Base-by-base conservation (phyloP, 2,329 filamentous ascomycete species). In the Scedosporium boydii region DNA sequence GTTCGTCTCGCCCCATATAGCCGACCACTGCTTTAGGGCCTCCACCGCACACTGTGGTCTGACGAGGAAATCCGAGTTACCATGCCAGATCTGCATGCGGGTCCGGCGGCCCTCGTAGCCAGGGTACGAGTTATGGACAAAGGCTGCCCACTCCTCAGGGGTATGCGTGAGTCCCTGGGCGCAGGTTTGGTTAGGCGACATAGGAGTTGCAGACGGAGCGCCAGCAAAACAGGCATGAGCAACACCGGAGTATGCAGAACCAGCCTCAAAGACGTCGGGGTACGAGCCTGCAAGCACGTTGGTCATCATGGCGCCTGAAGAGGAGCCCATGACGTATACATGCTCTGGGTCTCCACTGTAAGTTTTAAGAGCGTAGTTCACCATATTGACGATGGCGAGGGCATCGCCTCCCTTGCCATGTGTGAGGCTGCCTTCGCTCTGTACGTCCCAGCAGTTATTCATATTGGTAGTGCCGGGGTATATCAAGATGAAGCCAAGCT, bases 401-500 rank as follows among this genome's bases (percentile, higher is more conserved):
- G 77, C 81, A 69, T 86, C 80, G 3, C 82, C 81, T 18, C 83
- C 83, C 5, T 81, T 82, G 62, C 81, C 76, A 66, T 84, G 83
- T 3, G 77, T 80, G 2, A 87, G 75, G 0, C 82, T 76, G 38
- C 68, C 68, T 38, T 72, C 73, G 26, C 77, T 80, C 10, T 78
- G 78, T 2, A 85, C 83, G 65, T 87, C 84, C 81, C 82, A 86
- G 73, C 83, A 86, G 23, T 71, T 73, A 6, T 73, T 81, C 14
- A 70, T 70, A 65, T 81, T 78, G 0, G 80, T 79, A 2, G 77
- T 79, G 65, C 77, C 75, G 1, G 82, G 82, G 70, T 82, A 86
- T 68, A 86, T 82, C 64, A 82, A 76, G 44, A 78, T 72, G 64
- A 76, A 75, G 44, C 76, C 76, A 62, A 77, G 70, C 57, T 71